Evolutionary conservation across 345 rosid species (phyloP), one percentile per base, ranked within the genome.

Genomic region (Lenwebbia sp.): DNA sequence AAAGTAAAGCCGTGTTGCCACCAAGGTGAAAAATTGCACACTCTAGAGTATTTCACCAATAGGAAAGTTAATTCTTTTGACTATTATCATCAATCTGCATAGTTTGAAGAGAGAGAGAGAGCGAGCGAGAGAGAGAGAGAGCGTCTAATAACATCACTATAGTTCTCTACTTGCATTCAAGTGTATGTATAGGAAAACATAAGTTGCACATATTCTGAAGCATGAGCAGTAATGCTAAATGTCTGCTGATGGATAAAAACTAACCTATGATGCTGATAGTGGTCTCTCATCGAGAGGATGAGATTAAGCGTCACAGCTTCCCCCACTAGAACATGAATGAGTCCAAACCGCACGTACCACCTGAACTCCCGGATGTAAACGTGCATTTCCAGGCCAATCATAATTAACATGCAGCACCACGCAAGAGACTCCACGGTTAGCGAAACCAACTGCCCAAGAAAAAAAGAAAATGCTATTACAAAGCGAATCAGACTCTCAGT

Each of bases 341-440:
- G 90, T 33, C 95, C 99, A 83, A 97, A 97, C 76, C 96, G 90
- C 49, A 97, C 94, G 88, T 93, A 94, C 98, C 98, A 95, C 33
- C 98, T 93, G 84, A 96, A 91, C 88, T 96, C 96, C n/a, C 86
- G 88, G 84, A 95, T 89, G 86, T 97, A 97, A 82, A 90, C 62
- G 70, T 90, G 93, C 85, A 93, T 93, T 91, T 97, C 99, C 12
- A 95, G 53, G 26, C 86, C 92, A 87, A 93, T 89, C 96, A 94
- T 88, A 83, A 91, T 86, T 86, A 96, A 87, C 95, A 94, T 89
- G 84, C 93, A 94, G 91, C 94, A 91, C 99, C 99, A 96, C 89
- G 98, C 88, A 54, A 92, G 85, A 83, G 95, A 90, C 94, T 96
- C 95, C 85, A 92, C 86, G 47, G 89, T 86, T 91, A 93, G 89